Evolutionary conservation across 2,329 filamentous ascomycete species (phyloP), one percentile per base, ranked within the genome.

Genomic region (Monilinia vaccinii-corymbosi): DNA sequence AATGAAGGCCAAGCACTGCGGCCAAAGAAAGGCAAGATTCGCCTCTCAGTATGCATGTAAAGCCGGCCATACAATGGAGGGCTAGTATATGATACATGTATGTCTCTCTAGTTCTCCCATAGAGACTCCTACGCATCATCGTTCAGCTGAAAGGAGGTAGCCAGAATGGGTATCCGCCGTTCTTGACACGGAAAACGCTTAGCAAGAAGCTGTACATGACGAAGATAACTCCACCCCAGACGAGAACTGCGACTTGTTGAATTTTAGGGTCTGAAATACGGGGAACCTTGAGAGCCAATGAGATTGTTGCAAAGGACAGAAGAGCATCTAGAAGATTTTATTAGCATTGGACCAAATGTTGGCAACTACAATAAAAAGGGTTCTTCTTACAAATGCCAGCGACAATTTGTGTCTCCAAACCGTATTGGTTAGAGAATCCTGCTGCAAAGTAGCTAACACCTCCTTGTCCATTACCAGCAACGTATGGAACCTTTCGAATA

Each of bases 401-500:
- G 57, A 99, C 77, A 65, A 99, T 93, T 75, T 99, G 94, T 2
- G 93, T 96, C 77, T 99, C 94, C 68, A 99, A 78, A 16, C 94
- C 94, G 70, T 87, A 91, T 73, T 99, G 94, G 73, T 85, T 96
- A 74, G 93, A 91, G 75, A 99, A 99, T 1, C 94, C 93, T 44
- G 81, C 81, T 4, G 93, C 90, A 74, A 99, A 94, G 74, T 97
- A 97, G 71, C 77, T 89, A 63, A 99, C 83, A 6, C 91, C 91
- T 21, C 94, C 94, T 58, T 82, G 85, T 28, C 91, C 90, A 72
- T 97, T 86, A 46, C 88, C 89, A 46, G 85, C 81, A 36, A 97
- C 91, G 69, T 99, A 99, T 3, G 94, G 94, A 3, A 95, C 90
- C 73, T 94, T 93, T 68, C 95, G 85, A 71, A 99, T 99, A 72